Conservation (phyloP, 768 basidiomycete genomes). For the Lentinula sp. region DNA sequence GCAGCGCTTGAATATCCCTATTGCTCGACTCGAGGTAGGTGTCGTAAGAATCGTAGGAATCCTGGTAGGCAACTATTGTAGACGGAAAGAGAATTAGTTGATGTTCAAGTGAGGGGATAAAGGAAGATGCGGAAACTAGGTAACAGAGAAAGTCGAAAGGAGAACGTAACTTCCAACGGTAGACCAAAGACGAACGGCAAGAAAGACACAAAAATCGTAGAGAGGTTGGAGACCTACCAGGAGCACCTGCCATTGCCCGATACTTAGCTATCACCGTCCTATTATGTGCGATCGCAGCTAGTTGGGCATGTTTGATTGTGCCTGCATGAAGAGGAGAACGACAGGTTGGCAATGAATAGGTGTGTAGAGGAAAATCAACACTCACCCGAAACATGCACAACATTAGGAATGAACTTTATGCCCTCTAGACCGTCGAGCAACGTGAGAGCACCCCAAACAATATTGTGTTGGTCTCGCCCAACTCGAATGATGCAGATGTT, state of each 20-base stretch:
- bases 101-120: too few species aligned
- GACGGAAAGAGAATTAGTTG: too few species aligned
- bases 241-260: constrained; percentile 44
- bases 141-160: too few species aligned
- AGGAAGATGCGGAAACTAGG: too few species aligned
- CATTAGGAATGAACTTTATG: constrained; percentile 58
- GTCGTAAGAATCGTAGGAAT: constrained; percentile 46
- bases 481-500: constrained; percentile 84
- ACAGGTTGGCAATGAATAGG: too few species aligned
- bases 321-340: constrained; percentile 35
- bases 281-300: constrained; percentile 72
- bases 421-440: constrained; percentile 61
- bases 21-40: constrained; percentile 51
- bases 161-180: too few species aligned
- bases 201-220: background rate
- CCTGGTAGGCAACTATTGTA: constrained; percentile 38
- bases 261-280: constrained; percentile 65
- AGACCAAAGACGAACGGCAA: background rate
- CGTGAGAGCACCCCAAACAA: constrained; percentile 77
- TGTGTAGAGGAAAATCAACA: background rate
- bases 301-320: constrained; percentile 81
- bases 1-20: constrained; percentile 58
- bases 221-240: constrained; percentile 32
- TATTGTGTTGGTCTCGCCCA: constrained; percentile 71
- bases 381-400: constrained; percentile 77